Evolutionary conservation across 106 monocot species (phyloP), one percentile per base, ranked within the genome.

Genomic region (Agapanthus africanus): DNA sequence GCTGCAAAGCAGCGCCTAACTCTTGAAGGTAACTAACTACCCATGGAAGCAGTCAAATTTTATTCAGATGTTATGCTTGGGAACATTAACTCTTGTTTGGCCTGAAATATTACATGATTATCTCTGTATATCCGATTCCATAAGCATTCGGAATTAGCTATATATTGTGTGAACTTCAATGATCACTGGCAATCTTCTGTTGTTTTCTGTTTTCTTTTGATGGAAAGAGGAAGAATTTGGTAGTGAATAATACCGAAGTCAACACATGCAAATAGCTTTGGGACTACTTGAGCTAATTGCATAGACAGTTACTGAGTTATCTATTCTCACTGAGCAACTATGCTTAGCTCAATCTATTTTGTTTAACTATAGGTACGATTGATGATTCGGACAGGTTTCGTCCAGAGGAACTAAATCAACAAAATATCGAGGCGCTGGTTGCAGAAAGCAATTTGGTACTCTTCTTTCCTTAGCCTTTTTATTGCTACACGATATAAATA

Each of bases 401-500:
- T 44, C 97, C 97, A 40, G 92, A 99, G 74, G 97, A 99, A 81
- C 66, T 99, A 52, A 99, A 99, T 81, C 97, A 99, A 70, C 92
- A 99, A 77, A 99, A 89, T 40, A 99, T 99, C 73, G 97, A 99
- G 77, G 97, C 97, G 70, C 71, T 99, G 61, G 84, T 99, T 59
- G 92, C 97, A 40, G 92, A 99, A 80, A 99, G 87, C 73, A 99
- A 99, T 77, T 64, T 93, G 99, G 99, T 99, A 92, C 33, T 50
- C 18, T 23, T 30, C 9, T 26, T 75, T 37, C 23, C 18, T 5
- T 3, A 39, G 22, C 1, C 39, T 40, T 65, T 39, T 65, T 40
- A 13, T 31, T 57, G 31, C 11, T 11, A 13, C 25, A 13, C 25
- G 25, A 22, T 65, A 28, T 33, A 10, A 49, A 38, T 15, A 34